A percentile compares a stretch with the other conserved stretches of the same genome.
Evolutionary conservation across 805 yeast species (phyloP).

Genomic region (Metschnikowia continentalis): DNA sequence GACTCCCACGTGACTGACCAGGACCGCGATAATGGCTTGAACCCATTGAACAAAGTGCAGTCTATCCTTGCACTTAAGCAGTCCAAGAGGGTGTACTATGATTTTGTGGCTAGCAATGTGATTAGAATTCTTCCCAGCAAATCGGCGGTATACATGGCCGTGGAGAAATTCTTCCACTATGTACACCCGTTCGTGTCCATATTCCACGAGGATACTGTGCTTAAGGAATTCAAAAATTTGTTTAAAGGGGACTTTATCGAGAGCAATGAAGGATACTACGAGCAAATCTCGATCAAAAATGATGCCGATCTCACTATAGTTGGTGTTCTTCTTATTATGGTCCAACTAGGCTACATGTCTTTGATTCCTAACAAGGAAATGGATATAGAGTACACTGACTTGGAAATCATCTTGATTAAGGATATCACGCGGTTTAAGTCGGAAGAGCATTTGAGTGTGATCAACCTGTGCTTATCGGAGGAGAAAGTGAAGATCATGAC

Average conservation of each 20-base stretch:
- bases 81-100: conserved; percentile 23
- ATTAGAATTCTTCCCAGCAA: conserved; percentile 29
- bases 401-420: conserved; percentile 25
- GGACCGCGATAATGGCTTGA: conserved; percentile 11
- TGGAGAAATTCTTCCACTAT: conserved; percentile 33
- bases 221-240: conserved; percentile 23
- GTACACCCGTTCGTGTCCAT: conserved; percentile 39
- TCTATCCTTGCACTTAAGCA: conserved; percentile 19
- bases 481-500: conserved; percentile 27
- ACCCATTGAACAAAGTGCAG: conserved; percentile 13
- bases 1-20: neutral
- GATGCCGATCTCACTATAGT: conserved; percentile 30
- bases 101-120: conserved; percentile 25
- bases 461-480: conserved; percentile 34
- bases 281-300: conserved; percentile 21
- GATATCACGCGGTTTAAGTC: conserved; percentile 30
- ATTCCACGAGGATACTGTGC: conserved; percentile 27
- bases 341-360: conserved; percentile 37
- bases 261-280: conserved; percentile 18
- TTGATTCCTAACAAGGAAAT: conserved; percentile 32
- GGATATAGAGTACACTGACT: conserved; percentile 23
- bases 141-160: conserved; percentile 22
- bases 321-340: conserved; percentile 28
- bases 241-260: conserved; percentile 10
- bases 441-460: conserved; percentile 26